Evolutionary conservation across 352 stramenopile species (phyloP).

Genomic region (Phytophthora idaei): DNA sequence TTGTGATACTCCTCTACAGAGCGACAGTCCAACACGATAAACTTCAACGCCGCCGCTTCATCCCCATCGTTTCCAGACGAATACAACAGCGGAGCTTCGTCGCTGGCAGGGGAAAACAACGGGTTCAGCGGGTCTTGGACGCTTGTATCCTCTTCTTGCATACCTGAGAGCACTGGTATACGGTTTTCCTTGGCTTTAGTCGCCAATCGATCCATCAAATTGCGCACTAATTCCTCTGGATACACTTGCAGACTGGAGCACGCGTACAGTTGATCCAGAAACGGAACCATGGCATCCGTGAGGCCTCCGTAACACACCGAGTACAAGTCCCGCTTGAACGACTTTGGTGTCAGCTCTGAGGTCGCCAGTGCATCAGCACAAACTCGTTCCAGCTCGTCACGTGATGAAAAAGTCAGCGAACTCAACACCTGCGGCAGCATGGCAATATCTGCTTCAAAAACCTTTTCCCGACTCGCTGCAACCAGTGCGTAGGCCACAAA

Average conservation of each 20-base stretch:
- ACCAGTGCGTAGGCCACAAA: constrained; percentile 91
- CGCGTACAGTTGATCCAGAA: constrained; percentile 70
- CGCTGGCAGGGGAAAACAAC: constrained; percentile 33
- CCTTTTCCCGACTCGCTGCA: constrained; percentile 51
- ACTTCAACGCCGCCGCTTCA: constrained; percentile 37
- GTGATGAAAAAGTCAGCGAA: constrained; percentile 65
- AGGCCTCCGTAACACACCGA: constrained; percentile 85
- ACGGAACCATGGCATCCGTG: constrained; percentile 65
- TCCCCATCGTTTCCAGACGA: constrained; percentile 25
- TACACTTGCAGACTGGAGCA: constrained; percentile 87
- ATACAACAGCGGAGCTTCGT: constrained; percentile 24
- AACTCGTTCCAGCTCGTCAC: constrained; percentile 63
- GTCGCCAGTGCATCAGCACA: constrained; percentile 58
- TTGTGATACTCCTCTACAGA: constrained; percentile 75
- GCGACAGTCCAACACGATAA: constrained; percentile 87
- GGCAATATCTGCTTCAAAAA: constrained; percentile 71
- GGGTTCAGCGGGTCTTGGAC: constrained; percentile 35
- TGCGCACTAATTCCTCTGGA: constrained; percentile 78
- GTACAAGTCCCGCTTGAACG: constrained; percentile 82
- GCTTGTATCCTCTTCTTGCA: constrained; percentile 15
- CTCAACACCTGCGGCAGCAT: constrained; percentile 86
- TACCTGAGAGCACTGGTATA: not conserved
- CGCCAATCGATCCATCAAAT: constrained; percentile 66
- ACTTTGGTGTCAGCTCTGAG: constrained; percentile 70
- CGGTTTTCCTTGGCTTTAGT: constrained; percentile 32